These are phyloP conservation scores for Biscogniauxia marginata DNA, from an alignment of 2,329 filamentous ascomycete genomes.

Conservation along the genomic window DNA sequence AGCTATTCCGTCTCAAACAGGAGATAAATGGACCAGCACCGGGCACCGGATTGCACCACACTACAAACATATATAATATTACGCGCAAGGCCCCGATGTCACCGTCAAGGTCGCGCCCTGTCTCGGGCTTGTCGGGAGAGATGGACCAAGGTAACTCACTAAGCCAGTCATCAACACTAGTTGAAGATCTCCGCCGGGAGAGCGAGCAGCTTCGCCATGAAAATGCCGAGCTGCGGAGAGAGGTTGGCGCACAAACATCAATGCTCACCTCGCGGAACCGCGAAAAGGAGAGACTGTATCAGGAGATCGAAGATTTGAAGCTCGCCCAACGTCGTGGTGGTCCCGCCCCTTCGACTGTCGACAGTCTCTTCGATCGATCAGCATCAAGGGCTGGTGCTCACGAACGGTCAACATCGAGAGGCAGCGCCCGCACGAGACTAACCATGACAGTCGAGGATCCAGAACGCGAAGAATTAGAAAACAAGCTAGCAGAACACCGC, in stretches of 20 bases:
- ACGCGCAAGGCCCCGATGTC: conserved; percentile 51
- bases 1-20: conserved; percentile 71
- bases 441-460: conserved; percentile 65
- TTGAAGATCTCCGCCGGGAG: conserved; percentile 71
- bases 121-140: conserved; percentile 50
- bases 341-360: conserved; percentile 64
- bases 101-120: conserved; percentile 48
- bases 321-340: conserved; percentile 75
- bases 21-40: conserved; percentile 43
- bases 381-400: conserved; percentile 74
- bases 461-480: conserved; percentile 84
- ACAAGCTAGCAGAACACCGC: conserved; percentile 75
- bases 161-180: conserved; percentile 63
- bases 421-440: conserved; percentile 66
- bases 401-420: conserved; percentile 70
- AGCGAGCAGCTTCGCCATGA: conserved; percentile 81
- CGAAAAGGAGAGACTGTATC: conserved; percentile 91
- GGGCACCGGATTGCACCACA: conserved; percentile 46
- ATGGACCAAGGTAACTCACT: conserved; percentile 51
- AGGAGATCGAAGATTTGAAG: conserved; percentile 96
- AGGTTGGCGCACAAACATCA: conserved; percentile 92
- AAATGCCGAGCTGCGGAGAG: conserved; percentile 86
- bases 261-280: conserved; percentile 96
- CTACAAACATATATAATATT: conserved; percentile 66
- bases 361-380: conserved; percentile 92